Evolutionary conservation across 208 protist genomes (phyloP).

Genomic region (Porcisia deanei): DNA sequence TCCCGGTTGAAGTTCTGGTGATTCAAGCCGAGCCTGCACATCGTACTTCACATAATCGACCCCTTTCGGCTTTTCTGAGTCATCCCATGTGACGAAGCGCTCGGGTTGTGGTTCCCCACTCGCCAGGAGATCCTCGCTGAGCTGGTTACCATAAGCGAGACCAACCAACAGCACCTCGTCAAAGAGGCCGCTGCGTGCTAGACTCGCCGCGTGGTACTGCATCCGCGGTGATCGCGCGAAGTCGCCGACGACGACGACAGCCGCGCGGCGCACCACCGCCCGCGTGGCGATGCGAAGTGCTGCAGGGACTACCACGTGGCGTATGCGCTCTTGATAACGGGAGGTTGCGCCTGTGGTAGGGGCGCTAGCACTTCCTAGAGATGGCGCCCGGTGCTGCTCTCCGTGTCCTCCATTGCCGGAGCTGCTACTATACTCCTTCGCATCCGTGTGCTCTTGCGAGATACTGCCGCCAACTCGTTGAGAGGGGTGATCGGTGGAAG

Average conservation of each 20-base stretch:
- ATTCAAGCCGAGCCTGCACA: conserved; percentile 22
- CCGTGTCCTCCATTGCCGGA: neutral
- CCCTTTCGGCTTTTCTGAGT: neutral
- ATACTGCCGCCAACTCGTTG: neutral
- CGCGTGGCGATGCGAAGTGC: conserved; percentile 45
- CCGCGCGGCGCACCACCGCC: conserved; percentile 58
- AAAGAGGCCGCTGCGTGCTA: conserved; percentile 70
- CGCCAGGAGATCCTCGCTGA: conserved; percentile 60
- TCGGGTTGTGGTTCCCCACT: conserved; percentile 38
- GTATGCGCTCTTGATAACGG: conserved; percentile 4
- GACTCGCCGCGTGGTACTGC: conserved; percentile 89
- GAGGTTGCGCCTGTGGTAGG: neutral
- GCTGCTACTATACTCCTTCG: conserved; percentile 1
- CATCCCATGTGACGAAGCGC: conserved; percentile 27
- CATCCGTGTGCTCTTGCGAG: neutral
- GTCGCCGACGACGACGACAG: conserved; percentile 90
- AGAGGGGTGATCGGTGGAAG: neutral
- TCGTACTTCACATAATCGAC: conserved; percentile 15
- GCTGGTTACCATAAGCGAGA: conserved; percentile 66
- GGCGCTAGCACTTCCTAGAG: neutral
- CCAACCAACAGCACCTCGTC: conserved; percentile 79
- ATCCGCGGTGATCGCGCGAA: conserved; percentile 89
- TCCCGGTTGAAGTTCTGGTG: conserved; percentile 12
- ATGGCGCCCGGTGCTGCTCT: neutral
- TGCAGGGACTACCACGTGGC: conserved; percentile 34